A percentile compares a stretch with the other conserved stretches of the same genome.
phyloP scores from a whole-genome alignment of 768 basidiomycete species.

The Cystoderma amianthinum region DNA sequence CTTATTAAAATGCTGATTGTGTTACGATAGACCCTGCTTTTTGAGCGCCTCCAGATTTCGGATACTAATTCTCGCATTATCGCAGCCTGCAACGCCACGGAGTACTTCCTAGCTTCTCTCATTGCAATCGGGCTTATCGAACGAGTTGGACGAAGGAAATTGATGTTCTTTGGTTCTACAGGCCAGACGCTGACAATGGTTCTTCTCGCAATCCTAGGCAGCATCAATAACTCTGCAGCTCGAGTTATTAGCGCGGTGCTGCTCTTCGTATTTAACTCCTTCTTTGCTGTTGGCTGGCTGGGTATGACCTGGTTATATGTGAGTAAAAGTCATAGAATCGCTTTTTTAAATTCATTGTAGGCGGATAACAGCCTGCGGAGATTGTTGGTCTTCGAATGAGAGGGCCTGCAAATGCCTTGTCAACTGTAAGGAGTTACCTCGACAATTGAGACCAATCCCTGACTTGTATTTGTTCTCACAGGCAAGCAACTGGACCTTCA shows the following conservation, averaged over 20 bases:
- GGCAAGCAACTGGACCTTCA: constrained; percentile 50
- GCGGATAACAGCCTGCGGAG: constrained; percentile 45
- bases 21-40: constrained; percentile 43
- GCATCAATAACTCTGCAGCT: constrained; percentile 36
- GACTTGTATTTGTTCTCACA: constrained; percentile 4
- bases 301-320: constrained; percentile 71
- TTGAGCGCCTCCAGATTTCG: constrained; percentile 51
- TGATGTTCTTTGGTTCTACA: constrained; percentile 65
- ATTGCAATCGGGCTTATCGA: constrained; percentile 70
- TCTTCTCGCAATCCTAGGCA: constrained; percentile 51
- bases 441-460: background rate
- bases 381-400: constrained; percentile 56
- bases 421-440: constrained; percentile 32
- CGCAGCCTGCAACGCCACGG: constrained; percentile 63
- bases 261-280: constrained; percentile 66
- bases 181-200: constrained; percentile 56
- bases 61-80: constrained; percentile 55
- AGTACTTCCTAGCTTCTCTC: constrained; percentile 67
- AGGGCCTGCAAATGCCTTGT: constrained; percentile 58
- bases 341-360: constrained; percentile 1
- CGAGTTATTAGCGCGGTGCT: constrained; percentile 47
- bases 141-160: constrained; percentile 60
- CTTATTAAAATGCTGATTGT: constrained; percentile 1
- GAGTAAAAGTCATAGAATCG: constrained; percentile 12
- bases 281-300: constrained; percentile 66